phyloP scores from a whole-genome alignment of 192 early-diverging fungal species.

The Jimgerdemannia lactiflua region DNA sequence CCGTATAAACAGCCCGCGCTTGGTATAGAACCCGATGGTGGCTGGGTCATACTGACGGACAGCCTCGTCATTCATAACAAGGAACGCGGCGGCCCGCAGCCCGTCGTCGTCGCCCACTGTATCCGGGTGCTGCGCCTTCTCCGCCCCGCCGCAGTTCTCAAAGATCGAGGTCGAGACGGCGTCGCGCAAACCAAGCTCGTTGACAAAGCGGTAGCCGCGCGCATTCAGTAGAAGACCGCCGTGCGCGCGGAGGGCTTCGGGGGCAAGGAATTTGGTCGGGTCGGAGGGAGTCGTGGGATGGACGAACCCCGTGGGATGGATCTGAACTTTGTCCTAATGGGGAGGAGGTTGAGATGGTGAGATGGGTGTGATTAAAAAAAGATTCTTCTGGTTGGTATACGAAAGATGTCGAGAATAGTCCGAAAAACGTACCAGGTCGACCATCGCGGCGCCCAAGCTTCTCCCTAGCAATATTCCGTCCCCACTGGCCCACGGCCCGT shows the following conservation, averaged over 20 bases:
- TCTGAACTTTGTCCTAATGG: constrained; percentile 56
- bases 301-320: constrained; percentile 84
- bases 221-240: constrained; percentile 71
- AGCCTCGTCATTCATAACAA: constrained; percentile 20
- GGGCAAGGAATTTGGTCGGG: constrained; percentile 76
- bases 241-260: constrained; percentile 77
- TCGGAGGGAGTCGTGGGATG: too few relatives aligned
- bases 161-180: constrained; percentile 64
- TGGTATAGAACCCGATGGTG: constrained; percentile 18
- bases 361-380: background rate
- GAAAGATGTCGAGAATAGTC: too few relatives aligned
- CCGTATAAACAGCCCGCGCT: constrained; percentile 17
- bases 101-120: too few relatives aligned
- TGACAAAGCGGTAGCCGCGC: constrained; percentile 66
- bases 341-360: too few relatives aligned
- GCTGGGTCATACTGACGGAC: constrained; percentile 13
- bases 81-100: constrained; percentile 5
- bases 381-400: too few relatives aligned
- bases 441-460: constrained; percentile 61
- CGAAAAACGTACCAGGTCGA: too few relatives aligned
- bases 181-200: constrained; percentile 77
- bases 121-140: background rate
- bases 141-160: constrained; percentile 14
- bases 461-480: constrained; percentile 70
- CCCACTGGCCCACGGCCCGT: constrained; percentile 80